phyloP scores from a whole-genome alignment of 2,329 filamentous ascomycete species.

The Colletotrichum eleusines region DNA sequence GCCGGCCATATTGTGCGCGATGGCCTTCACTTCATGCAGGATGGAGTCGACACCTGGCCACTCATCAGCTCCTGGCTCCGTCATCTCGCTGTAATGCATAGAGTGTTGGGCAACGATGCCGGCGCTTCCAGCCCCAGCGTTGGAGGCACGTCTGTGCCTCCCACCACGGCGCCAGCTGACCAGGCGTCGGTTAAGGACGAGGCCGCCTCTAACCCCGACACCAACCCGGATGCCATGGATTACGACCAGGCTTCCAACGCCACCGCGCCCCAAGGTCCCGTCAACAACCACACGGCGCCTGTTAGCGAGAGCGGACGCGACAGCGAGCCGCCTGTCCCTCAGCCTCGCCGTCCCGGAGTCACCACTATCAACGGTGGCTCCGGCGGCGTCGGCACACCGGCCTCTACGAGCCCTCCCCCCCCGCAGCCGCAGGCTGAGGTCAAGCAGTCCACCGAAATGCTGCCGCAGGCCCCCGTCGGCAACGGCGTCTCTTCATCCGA shows the following conservation, averaged over 20 bases:
- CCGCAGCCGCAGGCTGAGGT: slow-evolving; percentile 47
- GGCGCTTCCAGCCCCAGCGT: slow-evolving; percentile 49
- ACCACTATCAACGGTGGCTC: slow-evolving; percentile 71
- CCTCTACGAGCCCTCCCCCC: slow-evolving; percentile 59
- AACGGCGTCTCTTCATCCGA: slow-evolving; percentile 44
- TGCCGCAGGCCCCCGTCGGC: slow-evolving; percentile 29
- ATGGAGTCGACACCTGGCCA: slow-evolving; percentile 70
- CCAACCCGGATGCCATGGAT: slow-evolving; percentile 68
- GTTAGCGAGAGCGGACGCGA: slow-evolving; percentile 59
- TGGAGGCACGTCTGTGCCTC: slow-evolving; percentile 49
- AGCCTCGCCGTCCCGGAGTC: slow-evolving; percentile 64
- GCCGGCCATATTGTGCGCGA: slow-evolving; percentile 69
- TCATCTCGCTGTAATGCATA: slow-evolving; percentile 71
- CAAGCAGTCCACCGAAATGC: slow-evolving; percentile 52
- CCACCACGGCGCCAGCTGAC: slow-evolving; percentile 45
- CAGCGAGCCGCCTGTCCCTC: slow-evolving; percentile 64
- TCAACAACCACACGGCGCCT: slow-evolving; percentile 43
- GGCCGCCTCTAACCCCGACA: slow-evolving; percentile 65
- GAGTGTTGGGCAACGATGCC: slow-evolving; percentile 68
- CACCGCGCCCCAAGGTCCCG: slow-evolving; percentile 49
- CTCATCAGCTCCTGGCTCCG: slow-evolving; percentile 71
- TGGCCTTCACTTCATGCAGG: slow-evolving; percentile 69
- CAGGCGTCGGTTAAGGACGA: slow-evolving; percentile 66
- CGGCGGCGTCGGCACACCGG: slow-evolving; percentile 61
- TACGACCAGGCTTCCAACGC: slow-evolving; percentile 61